Percentiles rank a stretch among this genome's conserved stretches.
Evolutionary conservation across 163 green algal species (phyloP).

Genomic region (Chlorella variabilis): DNA sequence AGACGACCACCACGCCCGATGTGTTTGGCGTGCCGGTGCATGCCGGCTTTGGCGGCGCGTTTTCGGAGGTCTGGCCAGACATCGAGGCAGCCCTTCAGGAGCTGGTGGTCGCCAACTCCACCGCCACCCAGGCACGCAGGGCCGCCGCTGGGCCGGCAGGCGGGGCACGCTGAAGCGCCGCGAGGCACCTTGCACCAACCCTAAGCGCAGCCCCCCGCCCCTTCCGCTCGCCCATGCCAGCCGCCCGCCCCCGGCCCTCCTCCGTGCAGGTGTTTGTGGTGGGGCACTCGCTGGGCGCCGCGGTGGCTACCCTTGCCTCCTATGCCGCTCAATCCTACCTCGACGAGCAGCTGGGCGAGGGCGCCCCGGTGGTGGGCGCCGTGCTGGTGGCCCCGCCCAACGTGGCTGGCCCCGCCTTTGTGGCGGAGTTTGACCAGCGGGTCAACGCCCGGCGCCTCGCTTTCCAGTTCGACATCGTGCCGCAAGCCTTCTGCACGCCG

Average conservation of each 20-base stretch:
- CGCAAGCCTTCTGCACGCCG: conserved; percentile 10
- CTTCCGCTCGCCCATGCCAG: too few relatives aligned
- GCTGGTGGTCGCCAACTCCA: background rate
- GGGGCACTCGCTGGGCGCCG: conserved; percentile 14
- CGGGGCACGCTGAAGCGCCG: background rate
- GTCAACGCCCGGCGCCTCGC: conserved; percentile 21
- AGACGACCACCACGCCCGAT: background rate
- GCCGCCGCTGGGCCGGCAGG: background rate
- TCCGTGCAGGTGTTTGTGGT: conserved; percentile 23
- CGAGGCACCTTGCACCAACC: too few relatives aligned
- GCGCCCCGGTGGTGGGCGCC: background rate
- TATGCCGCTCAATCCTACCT: conserved; percentile 6
- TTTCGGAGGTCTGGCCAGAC: conserved; percentile 7
- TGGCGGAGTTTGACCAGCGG: background rate
- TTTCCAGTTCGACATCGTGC: conserved; percentile 30
- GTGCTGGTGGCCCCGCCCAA: conserved; percentile 8
- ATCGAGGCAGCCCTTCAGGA: conserved; percentile 6
- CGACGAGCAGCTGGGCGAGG: background rate
- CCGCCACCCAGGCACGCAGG: background rate
- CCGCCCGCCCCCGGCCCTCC: too few relatives aligned
- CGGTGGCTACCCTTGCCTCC: background rate
- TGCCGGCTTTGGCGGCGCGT: background rate
- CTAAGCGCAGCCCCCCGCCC: too few relatives aligned
- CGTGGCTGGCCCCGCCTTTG: background rate
- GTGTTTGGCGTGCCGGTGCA: background rate